Evolutionary conservation across 768 basidiomycete genomes (phyloP).

Genomic region (Heimioporus sp.): DNA sequence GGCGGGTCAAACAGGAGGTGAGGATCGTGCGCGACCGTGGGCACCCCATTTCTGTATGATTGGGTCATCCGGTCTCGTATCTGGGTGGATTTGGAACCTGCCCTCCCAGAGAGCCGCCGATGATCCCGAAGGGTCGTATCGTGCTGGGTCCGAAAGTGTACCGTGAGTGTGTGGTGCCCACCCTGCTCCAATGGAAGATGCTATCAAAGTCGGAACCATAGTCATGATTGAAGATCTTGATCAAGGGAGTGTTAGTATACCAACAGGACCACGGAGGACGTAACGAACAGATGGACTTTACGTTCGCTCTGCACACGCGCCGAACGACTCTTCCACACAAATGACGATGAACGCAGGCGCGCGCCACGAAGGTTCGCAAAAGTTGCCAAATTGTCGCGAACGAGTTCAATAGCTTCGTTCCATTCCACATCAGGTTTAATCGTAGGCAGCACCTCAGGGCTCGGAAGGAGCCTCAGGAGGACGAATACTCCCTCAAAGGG

Average conservation of each 20-base stretch:
- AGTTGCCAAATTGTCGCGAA: slow-evolving; percentile 82
- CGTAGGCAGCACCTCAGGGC: slow-evolving; percentile 62
- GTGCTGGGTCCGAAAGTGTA: slow-evolving; percentile 71
- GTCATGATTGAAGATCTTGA: slow-evolving; percentile 67
- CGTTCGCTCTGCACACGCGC: slow-evolving; percentile 53
- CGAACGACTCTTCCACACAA: slow-evolving; percentile 77
- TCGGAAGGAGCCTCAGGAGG: slow-evolving; percentile 55
- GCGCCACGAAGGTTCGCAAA: slow-evolving; percentile 86
- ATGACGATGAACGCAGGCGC: slow-evolving; percentile 81
- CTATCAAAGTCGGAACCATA: slow-evolving; percentile 74
- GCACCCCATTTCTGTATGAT: slow-evolving; percentile 35
- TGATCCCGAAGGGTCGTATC: slow-evolving; percentile 74
- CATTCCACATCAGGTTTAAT: slow-evolving; percentile 59
- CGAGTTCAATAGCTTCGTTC: slow-evolving; percentile 76
- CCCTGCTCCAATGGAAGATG: slow-evolving; percentile 69
- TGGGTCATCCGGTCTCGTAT: slow-evolving; percentile 68
- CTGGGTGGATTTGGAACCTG: slow-evolving; percentile 84
- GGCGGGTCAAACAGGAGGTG: slow-evolving; percentile 15
- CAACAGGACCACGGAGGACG: slow-evolving; percentile 8
- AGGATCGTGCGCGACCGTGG: slow-evolving; percentile 9
- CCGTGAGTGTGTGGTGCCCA: slow-evolving; percentile 56
- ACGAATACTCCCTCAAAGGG: slow-evolving; percentile 70
- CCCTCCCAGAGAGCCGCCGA: slow-evolving; percentile 85
- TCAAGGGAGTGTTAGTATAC: slow-evolving; percentile 23
- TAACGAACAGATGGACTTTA: slow-evolving; percentile 46